Conservation (phyloP, 805 yeast genomes). For the Pichia californica region DNA sequence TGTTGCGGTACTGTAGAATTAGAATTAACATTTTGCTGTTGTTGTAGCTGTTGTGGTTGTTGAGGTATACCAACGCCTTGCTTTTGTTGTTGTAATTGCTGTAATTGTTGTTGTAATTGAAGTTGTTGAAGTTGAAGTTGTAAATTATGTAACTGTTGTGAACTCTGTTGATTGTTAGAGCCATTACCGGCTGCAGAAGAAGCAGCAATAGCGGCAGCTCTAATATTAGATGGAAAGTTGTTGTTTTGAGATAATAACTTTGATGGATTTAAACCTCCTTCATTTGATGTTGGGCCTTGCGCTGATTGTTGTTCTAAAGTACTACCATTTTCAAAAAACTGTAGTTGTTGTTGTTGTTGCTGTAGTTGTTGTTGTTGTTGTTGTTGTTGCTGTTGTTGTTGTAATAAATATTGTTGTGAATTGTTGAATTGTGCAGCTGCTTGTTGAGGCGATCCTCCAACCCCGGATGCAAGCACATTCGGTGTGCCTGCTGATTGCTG, state of each 20-base stretch:
- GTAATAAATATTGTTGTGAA: constrained; percentile 9
- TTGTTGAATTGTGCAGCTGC: constrained; percentile 3
- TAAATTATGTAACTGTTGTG: constrained; percentile 17
- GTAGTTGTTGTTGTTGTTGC: constrained; percentile 1
- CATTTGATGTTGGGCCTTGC: neutral
- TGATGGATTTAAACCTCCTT: constrained; percentile 29
- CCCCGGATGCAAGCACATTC: constrained; percentile 2
- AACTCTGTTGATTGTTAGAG: constrained; percentile 23
- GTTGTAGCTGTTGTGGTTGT: constrained; percentile 21
- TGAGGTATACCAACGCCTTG: constrained; percentile 17
- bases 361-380: constrained; percentile 2
- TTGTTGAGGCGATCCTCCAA: constrained; percentile 5
- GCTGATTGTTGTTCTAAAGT: neutral
- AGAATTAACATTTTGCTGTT: constrained; percentile 21
- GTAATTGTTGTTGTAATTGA: constrained; percentile 21
- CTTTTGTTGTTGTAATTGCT: constrained; percentile 10
- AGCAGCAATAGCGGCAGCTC: no score
- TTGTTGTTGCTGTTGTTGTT: constrained; percentile 9
- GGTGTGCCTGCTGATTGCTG: constrained; percentile 10
- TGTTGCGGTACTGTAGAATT: constrained; percentile 15
- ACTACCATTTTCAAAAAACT: neutral
- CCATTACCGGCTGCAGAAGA: no score
- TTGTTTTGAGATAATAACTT: constrained; percentile 34
- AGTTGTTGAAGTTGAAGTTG: constrained; percentile 23
- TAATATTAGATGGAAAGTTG: constrained; percentile 26